These are phyloP conservation scores for Malus sylvestris DNA, from an alignment of 306 rosid genomes.

Conservation along the genomic window DNA sequence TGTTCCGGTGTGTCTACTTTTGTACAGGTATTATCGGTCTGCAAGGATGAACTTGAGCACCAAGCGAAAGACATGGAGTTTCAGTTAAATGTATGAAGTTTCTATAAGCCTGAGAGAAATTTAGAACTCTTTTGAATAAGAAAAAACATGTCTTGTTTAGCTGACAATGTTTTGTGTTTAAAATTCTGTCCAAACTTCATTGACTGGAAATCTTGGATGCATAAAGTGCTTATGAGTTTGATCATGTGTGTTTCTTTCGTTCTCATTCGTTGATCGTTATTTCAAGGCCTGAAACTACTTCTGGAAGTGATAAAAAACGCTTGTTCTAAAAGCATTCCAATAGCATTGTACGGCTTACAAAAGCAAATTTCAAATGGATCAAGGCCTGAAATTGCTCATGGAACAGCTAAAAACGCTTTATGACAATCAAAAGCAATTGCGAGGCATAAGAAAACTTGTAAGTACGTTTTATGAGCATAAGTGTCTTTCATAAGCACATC, in stretches of 20 bases:
- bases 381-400: background rate
- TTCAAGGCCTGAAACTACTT: too few relatives aligned
- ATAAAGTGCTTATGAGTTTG: background rate
- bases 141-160: background rate
- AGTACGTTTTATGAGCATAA: too few relatives aligned
- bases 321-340: too few relatives aligned
- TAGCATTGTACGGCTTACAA: too few relatives aligned
- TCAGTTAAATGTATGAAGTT: background rate
- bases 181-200: conserved; percentile 1
- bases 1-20: background rate
- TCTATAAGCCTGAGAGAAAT: background rate
- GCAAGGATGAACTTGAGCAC: conserved; percentile 48
- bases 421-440: too few relatives aligned
- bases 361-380: too few relatives aligned
- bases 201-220: background rate
- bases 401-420: background rate
- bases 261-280: background rate
- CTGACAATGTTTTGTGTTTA: background rate
- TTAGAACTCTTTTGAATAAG: conserved; percentile 8
- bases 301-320: too few relatives aligned
- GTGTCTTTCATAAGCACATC: too few relatives aligned
- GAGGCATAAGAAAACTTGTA: background rate
- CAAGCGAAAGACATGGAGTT: background rate
- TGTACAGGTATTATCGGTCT: conserved; percentile 74
- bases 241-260: background rate